These are phyloP conservation scores for Piromyces sp. DNA, from an alignment of 192 early-diverging fungal species.

Conservation along the genomic window DNA sequence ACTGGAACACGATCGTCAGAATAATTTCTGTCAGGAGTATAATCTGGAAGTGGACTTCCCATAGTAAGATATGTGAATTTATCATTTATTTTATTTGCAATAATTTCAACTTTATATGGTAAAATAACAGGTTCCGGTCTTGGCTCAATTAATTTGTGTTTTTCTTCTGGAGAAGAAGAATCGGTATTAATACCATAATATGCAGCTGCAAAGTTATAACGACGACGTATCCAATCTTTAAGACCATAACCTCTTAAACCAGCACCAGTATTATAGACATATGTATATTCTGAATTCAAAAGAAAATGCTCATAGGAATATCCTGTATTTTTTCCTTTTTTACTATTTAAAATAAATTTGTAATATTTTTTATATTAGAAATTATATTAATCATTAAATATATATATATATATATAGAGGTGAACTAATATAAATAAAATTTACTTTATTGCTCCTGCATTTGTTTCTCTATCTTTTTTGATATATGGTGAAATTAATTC, in stretches of 20 bases:
- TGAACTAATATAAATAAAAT: too few species aligned
- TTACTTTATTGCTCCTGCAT: neutral
- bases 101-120: neutral
- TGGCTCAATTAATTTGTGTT: neutral
- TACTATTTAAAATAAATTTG: too few species aligned
- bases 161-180: neutral
- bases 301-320: neutral
- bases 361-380: too few species aligned
- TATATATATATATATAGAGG: too few species aligned
- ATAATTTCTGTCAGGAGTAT: neutral
- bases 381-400: too few species aligned
- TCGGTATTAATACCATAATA: neutral
- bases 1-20: neutral
- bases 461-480: neutral
- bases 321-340: neutral
- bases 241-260: neutral
- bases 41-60: neutral
- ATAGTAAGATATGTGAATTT: neutral
- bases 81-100: neutral
- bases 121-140: neutral
- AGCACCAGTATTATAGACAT: neutral
- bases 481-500: neutral
- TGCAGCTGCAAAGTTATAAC: neutral
- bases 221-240: neutral
- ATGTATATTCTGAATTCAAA: neutral